Conservation (phyloP, 495 filamentous ascomycete genomes). For the Neurospora sp. region DNA sequence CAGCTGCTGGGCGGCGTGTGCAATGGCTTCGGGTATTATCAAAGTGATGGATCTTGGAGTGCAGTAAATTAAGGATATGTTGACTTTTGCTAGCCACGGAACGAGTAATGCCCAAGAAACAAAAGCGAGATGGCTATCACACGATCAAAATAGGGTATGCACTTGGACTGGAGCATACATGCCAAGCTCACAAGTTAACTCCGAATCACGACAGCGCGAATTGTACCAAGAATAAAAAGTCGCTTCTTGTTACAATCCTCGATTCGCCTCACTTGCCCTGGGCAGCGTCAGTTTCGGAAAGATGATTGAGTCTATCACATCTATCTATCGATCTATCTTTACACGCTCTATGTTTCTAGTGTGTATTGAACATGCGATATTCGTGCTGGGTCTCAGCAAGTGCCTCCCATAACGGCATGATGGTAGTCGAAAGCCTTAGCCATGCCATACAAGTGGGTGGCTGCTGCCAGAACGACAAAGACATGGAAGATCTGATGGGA, state of each 20-base stretch:
- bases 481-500: constrained; percentile 78
- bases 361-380: not conserved
- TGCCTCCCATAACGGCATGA: constrained; percentile 28
- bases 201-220: not conserved
- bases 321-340: not conserved
- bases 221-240: not conserved
- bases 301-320: not conserved
- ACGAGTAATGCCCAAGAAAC: not conserved
- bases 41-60: constrained; percentile 38
- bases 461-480: constrained; percentile 57
- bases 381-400: constrained; percentile 13
- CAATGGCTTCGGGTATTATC: constrained; percentile 39
- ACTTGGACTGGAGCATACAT: not conserved
- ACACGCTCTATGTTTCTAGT: not conserved
- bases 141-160: not conserved
- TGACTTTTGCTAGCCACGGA: not conserved
- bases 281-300: not conserved
- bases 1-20: constrained; percentile 43
- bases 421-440: constrained; percentile 40
- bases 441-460: constrained; percentile 54
- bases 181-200: not conserved
- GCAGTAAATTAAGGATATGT: constrained; percentile 4
- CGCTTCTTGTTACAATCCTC: not conserved
- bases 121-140: not conserved
- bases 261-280: not conserved